These are phyloP conservation scores for Conticribra weissflogii DNA, from an alignment of 108 stramenopile species.

Conservation along the genomic window DNA sequence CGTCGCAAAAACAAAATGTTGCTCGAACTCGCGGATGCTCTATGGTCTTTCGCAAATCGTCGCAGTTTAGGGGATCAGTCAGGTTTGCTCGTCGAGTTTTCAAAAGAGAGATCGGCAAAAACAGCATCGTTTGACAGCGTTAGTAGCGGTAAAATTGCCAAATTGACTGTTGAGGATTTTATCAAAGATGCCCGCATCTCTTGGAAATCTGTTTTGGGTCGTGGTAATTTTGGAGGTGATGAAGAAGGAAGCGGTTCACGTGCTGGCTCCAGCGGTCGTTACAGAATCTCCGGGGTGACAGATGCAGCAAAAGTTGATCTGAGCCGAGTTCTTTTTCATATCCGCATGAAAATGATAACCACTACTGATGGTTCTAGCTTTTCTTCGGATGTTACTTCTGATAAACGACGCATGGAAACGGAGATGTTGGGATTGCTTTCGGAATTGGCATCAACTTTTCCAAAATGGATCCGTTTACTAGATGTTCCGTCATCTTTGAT, in stretches of 20 bases:
- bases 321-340: conserved; percentile 15
- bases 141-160: background rate
- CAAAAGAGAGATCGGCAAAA: too few relatives aligned
- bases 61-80: background rate
- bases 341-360: conserved; percentile 18
- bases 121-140: background rate
- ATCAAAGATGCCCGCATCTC: conserved; percentile 12
- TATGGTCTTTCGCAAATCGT: conserved; percentile 19
- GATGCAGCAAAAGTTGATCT: conserved; percentile 4
- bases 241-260: background rate
- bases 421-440: conserved; percentile 3
- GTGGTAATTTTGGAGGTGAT: background rate
- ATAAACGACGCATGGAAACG: conserved; percentile 23
- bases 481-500: conserved; percentile 6
- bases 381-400: background rate
- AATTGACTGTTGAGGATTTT: conserved; percentile 7
- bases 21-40: conserved; percentile 25
- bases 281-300: background rate
- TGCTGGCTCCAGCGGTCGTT: background rate
- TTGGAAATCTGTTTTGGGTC: conserved; percentile 5
- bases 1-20: conserved; percentile 10
- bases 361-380: background rate
- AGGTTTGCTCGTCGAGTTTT: background rate
- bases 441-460: background rate
- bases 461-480: conserved; percentile 15